Base-by-base conservation (phyloP, 2,329 filamentous ascomycete genomes). In the Fusarium hostae region DNA sequence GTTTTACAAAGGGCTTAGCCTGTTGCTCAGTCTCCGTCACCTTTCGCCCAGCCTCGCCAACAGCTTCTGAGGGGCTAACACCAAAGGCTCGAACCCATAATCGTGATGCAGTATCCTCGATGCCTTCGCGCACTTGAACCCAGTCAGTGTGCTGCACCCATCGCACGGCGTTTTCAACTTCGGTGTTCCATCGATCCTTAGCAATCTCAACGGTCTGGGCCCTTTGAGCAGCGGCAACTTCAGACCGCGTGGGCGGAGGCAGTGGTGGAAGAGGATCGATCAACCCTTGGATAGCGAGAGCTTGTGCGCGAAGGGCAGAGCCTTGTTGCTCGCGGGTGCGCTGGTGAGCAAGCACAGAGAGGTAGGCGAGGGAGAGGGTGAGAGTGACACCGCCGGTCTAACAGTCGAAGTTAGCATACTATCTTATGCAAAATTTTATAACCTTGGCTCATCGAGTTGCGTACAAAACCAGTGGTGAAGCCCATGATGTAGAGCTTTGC, bases 181-280 rank as follows among this genome's bases (percentile, higher is more conserved):
- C 92, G 55, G 86, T 81, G 80, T 96, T 95, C 93, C 93, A 95
- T 66, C 88, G 85, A 76, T 93, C 91, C 84, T 95, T 95, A 75
- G 91, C 86, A 39, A 88, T 84, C 78, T 94, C 92, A 59, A 90
- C 78, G 54, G 92, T 82, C 51, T 86, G 85, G 32, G 86, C 85
- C 68, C 87, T 84, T 73, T 88, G 84, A 56, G 86, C 81, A 40
- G 84, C 83, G 50, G 86, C 84, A 41, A 84, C 79, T 76, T 88
- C 86, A 45, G 85, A 82, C 47, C 87, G 83, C 13, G 85, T 85
- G 15, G 85, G 86, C 5, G 84, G 85, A 15, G 85, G 83, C 12
- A 82, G 82, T 13, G 83, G 81, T 26, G 82, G 83, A 64, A 83
- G 79, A 37, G 86, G 83, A 72, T 87, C 84, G 78, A 87, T 76